Conservation (phyloP, 257 asterid genomes). For the Plectranthus barbatus region DNA sequence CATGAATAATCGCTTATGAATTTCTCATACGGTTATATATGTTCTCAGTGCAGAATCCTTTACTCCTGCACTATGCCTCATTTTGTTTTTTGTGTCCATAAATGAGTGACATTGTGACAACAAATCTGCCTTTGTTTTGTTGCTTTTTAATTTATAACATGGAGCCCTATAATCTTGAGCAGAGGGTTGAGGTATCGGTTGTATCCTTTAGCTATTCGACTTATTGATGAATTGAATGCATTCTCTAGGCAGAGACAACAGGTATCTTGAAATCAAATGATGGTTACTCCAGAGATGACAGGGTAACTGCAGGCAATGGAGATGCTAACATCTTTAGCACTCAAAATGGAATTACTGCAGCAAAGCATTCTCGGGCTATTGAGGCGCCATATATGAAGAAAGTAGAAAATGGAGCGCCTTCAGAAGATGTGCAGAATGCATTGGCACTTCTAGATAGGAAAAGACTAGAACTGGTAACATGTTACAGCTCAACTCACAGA, state of each 20-base stretch:
- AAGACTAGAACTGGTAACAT: constrained; percentile 44
- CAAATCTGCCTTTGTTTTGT: neutral
- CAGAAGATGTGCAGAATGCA: constrained; percentile 36
- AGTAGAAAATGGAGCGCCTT: constrained; percentile 9
- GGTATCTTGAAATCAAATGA: neutral
- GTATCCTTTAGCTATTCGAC: neutral
- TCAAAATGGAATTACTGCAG: constrained; percentile 10
- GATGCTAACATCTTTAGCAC: neutral
- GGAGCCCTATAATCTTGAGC: neutral
- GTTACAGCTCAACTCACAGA: neutral
- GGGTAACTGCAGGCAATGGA: constrained; percentile 9
- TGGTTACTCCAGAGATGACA: constrained; percentile 6
- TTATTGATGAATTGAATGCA: neutral
- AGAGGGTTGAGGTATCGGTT: neutral
- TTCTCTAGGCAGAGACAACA: constrained; percentile 19
- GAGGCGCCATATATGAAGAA: constrained; percentile 6
- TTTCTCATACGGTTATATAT: too few species aligned
- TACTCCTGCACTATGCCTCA: too few species aligned
- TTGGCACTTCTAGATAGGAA: constrained; percentile 30
- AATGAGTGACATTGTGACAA: too few species aligned
- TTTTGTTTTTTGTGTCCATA: too few species aligned
- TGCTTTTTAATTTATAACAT: too few species aligned
- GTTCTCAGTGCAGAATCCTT: too few species aligned
- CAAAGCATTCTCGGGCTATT: constrained; percentile 8
- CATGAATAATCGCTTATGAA: neutral